Percentiles rank a stretch among this genome's conserved stretches.
Conservation (phyloP, 2,329 filamentous ascomycete species). For the Beauveria sp. region DNA sequence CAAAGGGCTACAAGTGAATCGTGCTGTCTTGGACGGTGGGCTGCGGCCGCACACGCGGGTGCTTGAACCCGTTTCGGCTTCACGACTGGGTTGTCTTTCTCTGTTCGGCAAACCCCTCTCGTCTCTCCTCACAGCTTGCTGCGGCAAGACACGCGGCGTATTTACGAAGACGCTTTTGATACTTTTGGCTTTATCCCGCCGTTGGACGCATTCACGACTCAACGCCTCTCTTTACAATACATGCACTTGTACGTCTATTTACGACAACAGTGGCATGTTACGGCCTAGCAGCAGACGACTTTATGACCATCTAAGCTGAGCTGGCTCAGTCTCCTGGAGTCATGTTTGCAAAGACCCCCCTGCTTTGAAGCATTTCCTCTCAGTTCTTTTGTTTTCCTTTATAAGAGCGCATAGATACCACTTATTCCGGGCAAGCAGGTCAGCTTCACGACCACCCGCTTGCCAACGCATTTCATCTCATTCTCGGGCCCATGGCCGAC, state of each 20-base stretch:
- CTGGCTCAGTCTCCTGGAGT: background rate
- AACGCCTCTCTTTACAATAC: background rate
- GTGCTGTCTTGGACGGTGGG: constrained; percentile 30
- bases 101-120: constrained; percentile 40
- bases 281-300: background rate
- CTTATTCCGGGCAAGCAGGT: background rate
- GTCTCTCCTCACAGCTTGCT: constrained; percentile 40
- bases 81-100: constrained; percentile 41
- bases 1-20: constrained; percentile 32
- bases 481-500: background rate
- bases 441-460: background rate
- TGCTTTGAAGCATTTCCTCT: background rate
- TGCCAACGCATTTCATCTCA: background rate
- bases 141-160: background rate
- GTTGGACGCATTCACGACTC: background rate
- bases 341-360: background rate
- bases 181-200: too few relatives aligned
- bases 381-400: too few relatives aligned
- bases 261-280: background rate
- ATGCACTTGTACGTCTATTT: background rate
- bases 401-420: background rate
- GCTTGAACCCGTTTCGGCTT: constrained; percentile 34
- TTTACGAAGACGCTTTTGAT: background rate
- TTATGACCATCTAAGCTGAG: background rate
- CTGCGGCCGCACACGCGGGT: constrained; percentile 33